Evolutionary conservation across 176 grass and related monocot species (phyloP), one percentile per base, ranked within the genome.

Genomic region (Musa itinerans): DNA sequence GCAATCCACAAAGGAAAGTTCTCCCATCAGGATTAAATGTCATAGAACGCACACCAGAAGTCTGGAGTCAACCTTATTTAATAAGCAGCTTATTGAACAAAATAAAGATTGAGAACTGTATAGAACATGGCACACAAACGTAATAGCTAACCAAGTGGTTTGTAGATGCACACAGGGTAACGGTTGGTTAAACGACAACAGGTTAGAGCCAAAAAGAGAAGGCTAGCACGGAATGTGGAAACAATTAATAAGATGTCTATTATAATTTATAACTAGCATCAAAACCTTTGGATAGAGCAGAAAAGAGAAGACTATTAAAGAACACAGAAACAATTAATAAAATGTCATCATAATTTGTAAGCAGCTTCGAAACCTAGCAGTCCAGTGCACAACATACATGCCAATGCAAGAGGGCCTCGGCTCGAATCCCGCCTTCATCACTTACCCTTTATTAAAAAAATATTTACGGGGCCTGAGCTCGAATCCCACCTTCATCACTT

Each of bases 21-120:
- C 89, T 91, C 78, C 96, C 96, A 48, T 99, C 91, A 53, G 95
- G 91, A 84, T 92, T 99, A 81, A 99, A 99, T 52, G 96, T 92
- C 96, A 95, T 95, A 26, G 96, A 90, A 52, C 91, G 88, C 50
- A 99, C 91, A 80, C 96, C 88, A 53, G 91, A 89, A 70, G 87
- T 89, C 96, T 99, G 71, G 67, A 82, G 79, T 78, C 83, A 71
- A 71, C 11, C 13, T 52, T n/a, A 50, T 14, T n/a, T 53, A 63
- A 48, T 73, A 24, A 79, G 22, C 9, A 34, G 9, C 17, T 34
- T 65, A 70, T 9, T 79, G 34, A 55, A 21, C 29, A 56, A 27
- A 69, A 25, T 13, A 12, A 17, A 27, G 34, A 43, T 43, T 43
- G 11, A 43, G 53, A 63, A 63, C 5, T 11, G 2, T n/a, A 63